Percentiles rank a stretch among this genome's conserved stretches.
phyloP scores from a whole-genome alignment of 768 basidiomycete species.

The Kwoniella sp. region DNA sequence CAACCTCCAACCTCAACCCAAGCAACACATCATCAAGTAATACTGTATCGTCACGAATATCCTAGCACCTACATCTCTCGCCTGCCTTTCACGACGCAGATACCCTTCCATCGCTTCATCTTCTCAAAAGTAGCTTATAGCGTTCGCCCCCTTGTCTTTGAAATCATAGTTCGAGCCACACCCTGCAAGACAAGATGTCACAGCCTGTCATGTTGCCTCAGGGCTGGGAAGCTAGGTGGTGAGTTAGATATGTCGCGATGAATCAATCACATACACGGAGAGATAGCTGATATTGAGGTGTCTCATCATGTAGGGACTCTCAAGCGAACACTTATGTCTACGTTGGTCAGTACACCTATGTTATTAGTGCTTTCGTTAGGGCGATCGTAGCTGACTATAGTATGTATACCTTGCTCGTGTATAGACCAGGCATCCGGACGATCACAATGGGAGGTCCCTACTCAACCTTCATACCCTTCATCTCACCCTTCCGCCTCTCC shows the following conservation, averaged over 20 bases:
- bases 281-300: no score
- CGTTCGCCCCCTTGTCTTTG: not conserved
- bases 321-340: conserved; percentile 80
- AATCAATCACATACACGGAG: no score
- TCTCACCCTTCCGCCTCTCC: conserved; percentile 50
- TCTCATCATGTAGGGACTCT: no score
- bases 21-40: no score
- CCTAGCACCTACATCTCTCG: not conserved
- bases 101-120: not conserved
- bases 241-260: conserved; percentile 34
- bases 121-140: not conserved
- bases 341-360: conserved; percentile 66
- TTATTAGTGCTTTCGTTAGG: not conserved
- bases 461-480: conserved; percentile 54
- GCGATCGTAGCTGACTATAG: conserved; percentile 1
- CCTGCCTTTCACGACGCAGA: no score
- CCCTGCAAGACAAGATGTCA: conserved; percentile 15
- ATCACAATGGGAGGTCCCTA: conserved; percentile 86
- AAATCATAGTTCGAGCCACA: not conserved
- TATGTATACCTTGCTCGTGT: not conserved
- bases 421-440: conserved; percentile 73
- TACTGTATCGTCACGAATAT: no score
- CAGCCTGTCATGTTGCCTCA: conserved; percentile 64
- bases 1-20: not conserved
- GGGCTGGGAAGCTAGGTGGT: conserved; percentile 95